These are phyloP conservation scores for Populus alba DNA, from an alignment of 345 rosid species.

Conservation along the genomic window DNA sequence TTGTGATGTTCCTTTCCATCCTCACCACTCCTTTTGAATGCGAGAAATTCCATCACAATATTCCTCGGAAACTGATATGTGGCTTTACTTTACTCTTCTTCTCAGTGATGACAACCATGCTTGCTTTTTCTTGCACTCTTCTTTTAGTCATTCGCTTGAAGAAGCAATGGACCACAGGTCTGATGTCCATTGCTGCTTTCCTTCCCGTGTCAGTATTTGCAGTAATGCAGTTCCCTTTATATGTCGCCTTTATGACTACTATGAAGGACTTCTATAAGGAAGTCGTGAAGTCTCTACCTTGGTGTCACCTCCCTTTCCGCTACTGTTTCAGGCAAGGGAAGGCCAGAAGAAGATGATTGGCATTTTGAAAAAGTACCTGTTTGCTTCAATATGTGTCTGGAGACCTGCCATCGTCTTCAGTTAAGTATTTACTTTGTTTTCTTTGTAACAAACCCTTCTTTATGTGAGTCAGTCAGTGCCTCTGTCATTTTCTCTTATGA, in stretches of 20 bases:
- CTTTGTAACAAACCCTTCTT: no score
- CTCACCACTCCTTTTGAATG: constrained; percentile 10
- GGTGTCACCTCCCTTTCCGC: no score
- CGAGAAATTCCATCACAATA: background rate
- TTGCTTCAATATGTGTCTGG: no score
- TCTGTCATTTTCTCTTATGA: no score
- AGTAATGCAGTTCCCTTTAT: background rate
- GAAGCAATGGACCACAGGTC: constrained; percentile 5
- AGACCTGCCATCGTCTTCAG: no score
- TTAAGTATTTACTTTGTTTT: no score
- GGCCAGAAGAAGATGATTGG: no score
- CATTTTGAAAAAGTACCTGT: no score
- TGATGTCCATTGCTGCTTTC: constrained; percentile 13
- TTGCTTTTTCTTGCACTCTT: constrained; percentile 17
- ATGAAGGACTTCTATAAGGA: no score
- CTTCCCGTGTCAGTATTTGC: constrained; percentile 7
- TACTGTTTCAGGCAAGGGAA: no score
- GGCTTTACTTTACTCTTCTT: constrained; percentile 29
- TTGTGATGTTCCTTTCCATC: constrained; percentile 26
- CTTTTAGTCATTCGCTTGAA: background rate
- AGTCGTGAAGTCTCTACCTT: no score
- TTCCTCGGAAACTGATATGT: constrained; percentile 9
- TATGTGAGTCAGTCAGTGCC: no score
- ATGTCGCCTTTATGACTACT: background rate
- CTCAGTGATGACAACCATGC: constrained; percentile 17